Percentiles rank a stretch among this genome's conserved stretches.
Conservation (phyloP, 352 stramenopile genomes). For the Thraustochytrium sp. region DNA sequence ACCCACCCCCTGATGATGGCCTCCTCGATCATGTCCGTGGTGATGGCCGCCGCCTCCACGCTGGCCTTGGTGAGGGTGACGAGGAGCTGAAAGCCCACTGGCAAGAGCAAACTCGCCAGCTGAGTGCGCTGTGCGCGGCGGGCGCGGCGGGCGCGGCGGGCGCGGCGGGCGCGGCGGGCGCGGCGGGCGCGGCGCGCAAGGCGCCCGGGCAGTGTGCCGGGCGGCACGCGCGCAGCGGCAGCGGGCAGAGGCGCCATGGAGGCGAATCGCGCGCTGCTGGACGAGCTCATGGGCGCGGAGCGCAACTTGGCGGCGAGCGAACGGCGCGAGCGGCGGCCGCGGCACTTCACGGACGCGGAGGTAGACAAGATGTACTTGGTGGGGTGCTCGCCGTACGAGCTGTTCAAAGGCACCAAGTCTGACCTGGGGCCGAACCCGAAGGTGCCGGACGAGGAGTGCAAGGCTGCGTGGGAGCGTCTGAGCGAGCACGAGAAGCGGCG, state of each 20-base stretch:
- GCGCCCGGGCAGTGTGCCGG: too few relatives aligned
- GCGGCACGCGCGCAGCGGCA: not conserved
- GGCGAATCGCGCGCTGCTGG: conserved; percentile 8
- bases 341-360: conserved; percentile 19
- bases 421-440: conserved; percentile 16
- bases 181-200: too few relatives aligned
- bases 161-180: too few relatives aligned
- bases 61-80: too few relatives aligned
- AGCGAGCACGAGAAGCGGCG: conserved; percentile 1
- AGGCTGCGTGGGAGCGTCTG: conserved; percentile 1
- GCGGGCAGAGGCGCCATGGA: not conserved
- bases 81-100: too few relatives aligned
- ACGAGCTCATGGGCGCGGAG: conserved; percentile 36
- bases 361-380: conserved; percentile 43
- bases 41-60: too few relatives aligned
- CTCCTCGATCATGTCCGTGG: too few relatives aligned
- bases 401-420: conserved; percentile 23
- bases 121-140: too few relatives aligned
- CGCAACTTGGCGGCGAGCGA: not conserved
- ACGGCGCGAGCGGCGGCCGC: not conserved
- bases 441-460: conserved; percentile 24
- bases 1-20: too few relatives aligned
- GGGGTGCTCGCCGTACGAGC: conserved; percentile 37
- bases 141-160: too few relatives aligned
- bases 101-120: too few relatives aligned